phyloP scores from a whole-genome alignment of 768 basidiomycete species.

The Suillus subaureus region DNA sequence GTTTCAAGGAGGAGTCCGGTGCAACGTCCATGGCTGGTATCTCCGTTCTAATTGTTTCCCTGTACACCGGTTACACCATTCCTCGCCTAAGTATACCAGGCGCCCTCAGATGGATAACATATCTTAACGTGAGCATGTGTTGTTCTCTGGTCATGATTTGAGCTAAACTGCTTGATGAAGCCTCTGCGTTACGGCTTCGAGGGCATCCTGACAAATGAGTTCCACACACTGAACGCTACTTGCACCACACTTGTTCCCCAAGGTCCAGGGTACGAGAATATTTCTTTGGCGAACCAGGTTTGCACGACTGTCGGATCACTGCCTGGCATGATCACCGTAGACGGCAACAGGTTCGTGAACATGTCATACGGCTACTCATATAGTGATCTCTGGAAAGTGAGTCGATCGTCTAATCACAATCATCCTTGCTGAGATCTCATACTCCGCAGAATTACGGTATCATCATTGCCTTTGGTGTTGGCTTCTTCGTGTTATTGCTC shows the following conservation, averaged over 20 bases:
- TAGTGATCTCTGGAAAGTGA: conserved; percentile 39
- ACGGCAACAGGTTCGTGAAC: conserved; percentile 43
- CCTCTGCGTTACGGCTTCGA: conserved; percentile 31
- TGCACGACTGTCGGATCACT: conserved; percentile 45
- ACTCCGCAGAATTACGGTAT: conserved; percentile 44
- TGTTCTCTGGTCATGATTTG: conserved; percentile 37
- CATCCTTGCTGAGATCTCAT: conserved; percentile 14
- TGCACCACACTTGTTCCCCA: conserved; percentile 35
- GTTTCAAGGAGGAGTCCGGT: conserved; percentile 51
- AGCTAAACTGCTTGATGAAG: conserved; percentile 31
- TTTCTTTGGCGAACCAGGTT: conserved; percentile 38
- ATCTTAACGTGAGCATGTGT: conserved; percentile 30
- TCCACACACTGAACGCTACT: conserved; percentile 39
- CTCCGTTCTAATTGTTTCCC: conserved; percentile 38
- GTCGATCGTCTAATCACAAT: conserved; percentile 25
- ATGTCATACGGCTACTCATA: conserved; percentile 31
- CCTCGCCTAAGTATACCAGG: conserved; percentile 17
- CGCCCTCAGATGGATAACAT: conserved; percentile 21
- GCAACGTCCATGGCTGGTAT: conserved; percentile 41
- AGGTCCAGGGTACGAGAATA: conserved; percentile 38
- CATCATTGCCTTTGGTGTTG: conserved; percentile 43
- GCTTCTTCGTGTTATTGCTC: conserved; percentile 40
- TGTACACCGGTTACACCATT: conserved; percentile 46
- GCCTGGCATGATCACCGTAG: conserved; percentile 42
- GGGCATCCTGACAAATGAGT: conserved; percentile 50